Base-by-base conservation (phyloP, 2,329 filamentous ascomycete species). In the Cladosporium oxysporum region DNA sequence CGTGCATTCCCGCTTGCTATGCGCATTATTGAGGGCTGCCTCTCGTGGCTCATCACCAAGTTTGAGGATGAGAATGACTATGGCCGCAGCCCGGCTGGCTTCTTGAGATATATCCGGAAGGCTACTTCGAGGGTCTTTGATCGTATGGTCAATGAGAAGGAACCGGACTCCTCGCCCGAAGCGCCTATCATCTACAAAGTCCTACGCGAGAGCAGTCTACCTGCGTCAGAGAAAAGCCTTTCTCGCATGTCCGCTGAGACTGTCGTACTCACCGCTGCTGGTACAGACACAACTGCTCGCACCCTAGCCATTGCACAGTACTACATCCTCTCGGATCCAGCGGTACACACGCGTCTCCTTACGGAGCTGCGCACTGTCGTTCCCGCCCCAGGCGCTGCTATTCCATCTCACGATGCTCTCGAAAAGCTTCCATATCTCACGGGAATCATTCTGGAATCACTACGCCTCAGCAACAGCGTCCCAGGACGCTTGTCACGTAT, bases 201-300 rank as follows among this genome's bases (percentile, higher is more conserved):
- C 26, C 2, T 59, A 3, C 23, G 57, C 23, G 57, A 59, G 28
- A 47, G 37, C 28, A 44, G 3, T 31, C 16, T 59, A 28, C 57
- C 35, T 6, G 57, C 21, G 12, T 5, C 23, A 7, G 57, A 59
- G 23, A 59, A 59, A 37, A 59, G 35, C 37, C 26, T 59, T 31
- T 75, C 72, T 26, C 73, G 77, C 47, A 70, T 74, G 10, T 67
- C 76, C 47, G 78, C 82, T 12, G 82, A 83, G 73, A 77, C 76
- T 1, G 76, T 79, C 69, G 77, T 78, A 0, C 72, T 84, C 60
- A 75, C 83, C 65, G 81, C 81, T 66, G 82, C 77, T 3, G 83
- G 82, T 7, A 76, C 76, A 16, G 80, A 83, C 64, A 83, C 81
- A 0, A 77, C 78, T 8, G 81, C 76, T 0, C 78, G 77, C 50